Conservation (phyloP, 108 stramenopile genomes). For the Skeletonema potamos region DNA sequence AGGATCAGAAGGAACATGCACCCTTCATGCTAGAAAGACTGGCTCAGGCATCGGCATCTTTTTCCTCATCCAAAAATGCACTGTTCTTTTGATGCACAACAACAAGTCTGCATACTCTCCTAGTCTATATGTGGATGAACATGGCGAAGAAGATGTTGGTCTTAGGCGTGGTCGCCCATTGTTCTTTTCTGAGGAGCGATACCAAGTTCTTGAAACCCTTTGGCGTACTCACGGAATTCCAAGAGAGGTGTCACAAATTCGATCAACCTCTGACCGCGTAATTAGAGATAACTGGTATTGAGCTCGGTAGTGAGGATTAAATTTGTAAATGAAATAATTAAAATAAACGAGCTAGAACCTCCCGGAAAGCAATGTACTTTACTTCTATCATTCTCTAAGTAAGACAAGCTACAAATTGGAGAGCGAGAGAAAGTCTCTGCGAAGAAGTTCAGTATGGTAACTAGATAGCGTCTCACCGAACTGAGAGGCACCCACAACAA, state of each 20-base stretch:
- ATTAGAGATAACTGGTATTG: slow-evolving; percentile 94
- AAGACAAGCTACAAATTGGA: no score
- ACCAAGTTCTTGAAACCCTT: slow-evolving; percentile 72
- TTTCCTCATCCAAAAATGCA: slow-evolving; percentile 91
- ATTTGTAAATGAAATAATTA: background rate
- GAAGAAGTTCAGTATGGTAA: no score
- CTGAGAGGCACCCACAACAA: no score
- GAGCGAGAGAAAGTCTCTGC: no score
- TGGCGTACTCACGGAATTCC: slow-evolving; percentile 88
- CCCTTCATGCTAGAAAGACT: slow-evolving; percentile 75
- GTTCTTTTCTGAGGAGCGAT: slow-evolving; percentile 81
- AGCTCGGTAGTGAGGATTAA: background rate
- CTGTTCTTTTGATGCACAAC: slow-evolving; percentile 91
- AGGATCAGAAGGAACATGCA: slow-evolving; percentile 79
- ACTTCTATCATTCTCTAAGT: no score
- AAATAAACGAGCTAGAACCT: no score
- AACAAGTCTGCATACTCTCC: slow-evolving; percentile 91
- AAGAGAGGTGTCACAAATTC: slow-evolving; percentile 87
- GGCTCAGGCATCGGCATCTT: slow-evolving; percentile 91
- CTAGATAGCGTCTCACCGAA: no score
- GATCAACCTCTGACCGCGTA: slow-evolving; percentile 88
- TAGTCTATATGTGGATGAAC: slow-evolving; percentile 90
- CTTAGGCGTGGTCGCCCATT: slow-evolving; percentile 84
- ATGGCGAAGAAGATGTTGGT: slow-evolving; percentile 93
- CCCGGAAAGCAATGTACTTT: no score